Evolutionary conservation across 441 rosid genomes (phyloP).

Genomic region (Aquilaria agallochum): DNA sequence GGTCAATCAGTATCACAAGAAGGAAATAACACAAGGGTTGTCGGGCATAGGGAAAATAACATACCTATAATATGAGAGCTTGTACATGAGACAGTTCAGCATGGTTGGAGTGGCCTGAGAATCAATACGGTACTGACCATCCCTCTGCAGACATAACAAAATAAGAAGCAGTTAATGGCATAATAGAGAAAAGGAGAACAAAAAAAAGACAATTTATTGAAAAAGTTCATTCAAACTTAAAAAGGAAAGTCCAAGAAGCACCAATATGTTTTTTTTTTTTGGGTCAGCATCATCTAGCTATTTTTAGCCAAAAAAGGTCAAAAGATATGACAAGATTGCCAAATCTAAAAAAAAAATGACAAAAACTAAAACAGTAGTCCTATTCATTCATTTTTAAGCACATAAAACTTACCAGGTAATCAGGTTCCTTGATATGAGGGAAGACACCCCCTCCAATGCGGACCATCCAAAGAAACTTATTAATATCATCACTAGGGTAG

Average conservation of each 20-base stretch:
- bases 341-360: constrained; percentile 2
- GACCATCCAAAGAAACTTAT: constrained; percentile 99
- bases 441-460: constrained; percentile 99
- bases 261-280: no score
- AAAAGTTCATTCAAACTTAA: no score
- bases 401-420: constrained; percentile 67
- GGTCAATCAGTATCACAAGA: constrained; percentile 5
- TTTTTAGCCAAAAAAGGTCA: constrained; percentile 2
- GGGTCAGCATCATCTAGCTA: no score
- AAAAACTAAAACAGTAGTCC: background rate
- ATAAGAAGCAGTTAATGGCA: constrained; percentile 1
- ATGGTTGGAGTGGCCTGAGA: constrained; percentile 94
- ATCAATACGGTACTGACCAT: constrained; percentile 95
- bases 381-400: background rate
- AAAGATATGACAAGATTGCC: constrained; percentile 4
- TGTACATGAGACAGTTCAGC: constrained; percentile 97
- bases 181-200: background rate
- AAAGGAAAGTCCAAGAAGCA: no score
- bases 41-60: constrained; percentile 3
- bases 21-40: constrained; percentile 9
- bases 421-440: constrained; percentile 98
- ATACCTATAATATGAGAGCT: constrained; percentile 94
- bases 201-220: background rate
- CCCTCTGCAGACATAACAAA: constrained; percentile 52
- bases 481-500: constrained; percentile 98